These are phyloP conservation scores for Lentinus brumalis DNA, from an alignment of 768 basidiomycete genomes.

Conservation along the genomic window DNA sequence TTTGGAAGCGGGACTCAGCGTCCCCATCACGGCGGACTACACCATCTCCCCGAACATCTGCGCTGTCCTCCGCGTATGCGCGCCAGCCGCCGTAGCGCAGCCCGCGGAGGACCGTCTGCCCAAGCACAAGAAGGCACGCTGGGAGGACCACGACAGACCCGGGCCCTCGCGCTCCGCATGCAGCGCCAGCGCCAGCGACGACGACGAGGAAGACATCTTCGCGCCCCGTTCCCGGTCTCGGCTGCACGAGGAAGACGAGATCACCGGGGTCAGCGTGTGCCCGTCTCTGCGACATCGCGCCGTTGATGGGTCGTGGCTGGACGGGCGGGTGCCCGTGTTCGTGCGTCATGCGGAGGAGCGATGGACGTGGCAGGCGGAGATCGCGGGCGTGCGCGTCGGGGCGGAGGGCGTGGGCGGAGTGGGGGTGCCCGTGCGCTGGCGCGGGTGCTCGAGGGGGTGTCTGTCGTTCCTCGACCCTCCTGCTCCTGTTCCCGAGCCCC, in stretches of 20 bases:
- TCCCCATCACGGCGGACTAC: slow-evolving; percentile 33
- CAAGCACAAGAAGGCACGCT: slow-evolving; percentile 5
- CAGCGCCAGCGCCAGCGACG: not conserved
- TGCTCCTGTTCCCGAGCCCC: not conserved
- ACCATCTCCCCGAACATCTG: slow-evolving; percentile 29
- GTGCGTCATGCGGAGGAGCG: slow-evolving; percentile 61
- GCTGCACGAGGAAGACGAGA: slow-evolving; percentile 6
- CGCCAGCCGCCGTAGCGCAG: slow-evolving; percentile 31
- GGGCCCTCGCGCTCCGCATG: not conserved
- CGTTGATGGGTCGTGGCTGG: not conserved
- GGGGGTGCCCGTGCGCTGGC: slow-evolving; percentile 62
- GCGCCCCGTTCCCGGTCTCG: not conserved
- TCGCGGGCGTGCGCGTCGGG: slow-evolving; percentile 56
- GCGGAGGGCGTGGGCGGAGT: slow-evolving; percentile 29
- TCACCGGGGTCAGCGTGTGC: slow-evolving; percentile 50
- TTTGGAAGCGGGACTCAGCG: slow-evolving; percentile 28
- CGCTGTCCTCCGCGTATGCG: slow-evolving; percentile 28
- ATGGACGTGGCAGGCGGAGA: slow-evolving; percentile 60
- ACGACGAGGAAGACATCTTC: slow-evolving; percentile 9
- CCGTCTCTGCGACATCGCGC: slow-evolving; percentile 39
- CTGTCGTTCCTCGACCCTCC: slow-evolving; percentile 54
- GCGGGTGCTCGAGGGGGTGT: slow-evolving; percentile 67
- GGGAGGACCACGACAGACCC: not conserved
- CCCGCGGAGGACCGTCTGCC: slow-evolving; percentile 18
- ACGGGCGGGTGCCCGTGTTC: slow-evolving; percentile 41